Evolutionary conservation across 345 rosid genomes (phyloP).

Genomic region (Chamaenerion angustifolium): DNA sequence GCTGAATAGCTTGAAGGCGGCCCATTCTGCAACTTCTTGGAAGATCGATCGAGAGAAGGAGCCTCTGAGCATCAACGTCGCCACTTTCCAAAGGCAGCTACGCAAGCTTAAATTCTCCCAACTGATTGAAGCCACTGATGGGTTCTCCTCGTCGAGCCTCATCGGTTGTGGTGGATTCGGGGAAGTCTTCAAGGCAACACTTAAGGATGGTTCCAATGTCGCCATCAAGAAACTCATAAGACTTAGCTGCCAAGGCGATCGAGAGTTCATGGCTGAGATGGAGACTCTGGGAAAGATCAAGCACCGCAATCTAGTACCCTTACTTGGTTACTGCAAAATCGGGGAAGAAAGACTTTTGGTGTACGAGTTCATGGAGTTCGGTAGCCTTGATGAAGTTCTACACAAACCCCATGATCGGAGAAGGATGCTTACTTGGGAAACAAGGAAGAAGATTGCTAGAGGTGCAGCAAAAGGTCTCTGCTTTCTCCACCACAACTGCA

Average conservation of each 20-base stretch:
- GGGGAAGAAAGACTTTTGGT: constrained; percentile 93
- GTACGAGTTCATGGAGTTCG: constrained; percentile 82
- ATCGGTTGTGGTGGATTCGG: constrained; percentile 90
- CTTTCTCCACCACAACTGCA: constrained; percentile 90
- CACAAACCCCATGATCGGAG: constrained; percentile 43
- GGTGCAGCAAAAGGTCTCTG: constrained; percentile 94
- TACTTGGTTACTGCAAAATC: constrained; percentile 75
- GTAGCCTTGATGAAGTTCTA: constrained; percentile 87
- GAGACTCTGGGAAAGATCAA: constrained; percentile 93
- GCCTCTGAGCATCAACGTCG: constrained; percentile 86
- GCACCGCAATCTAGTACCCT: constrained; percentile 82
- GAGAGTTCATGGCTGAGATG: constrained; percentile 99
- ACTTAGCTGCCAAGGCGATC: constrained; percentile 84
- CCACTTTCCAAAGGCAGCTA: constrained; percentile 75
- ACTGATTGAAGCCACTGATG: constrained; percentile 83
- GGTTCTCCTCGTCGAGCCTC: constrained; percentile 76
- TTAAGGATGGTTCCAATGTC: constrained; percentile 88
- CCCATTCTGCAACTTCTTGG: constrained; percentile 83
- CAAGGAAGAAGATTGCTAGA: constrained; percentile 73
- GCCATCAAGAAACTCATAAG: constrained; percentile 92
- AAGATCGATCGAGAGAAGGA: constrained; percentile 94
- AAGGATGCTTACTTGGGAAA: constrained; percentile 58
- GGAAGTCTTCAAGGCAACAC: constrained; percentile 84
- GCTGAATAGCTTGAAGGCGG: constrained; percentile 74
- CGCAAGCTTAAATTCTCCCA: constrained; percentile 88